Conservation (phyloP, 495 filamentous ascomycete species). For the Penicillium coprophilum region DNA sequence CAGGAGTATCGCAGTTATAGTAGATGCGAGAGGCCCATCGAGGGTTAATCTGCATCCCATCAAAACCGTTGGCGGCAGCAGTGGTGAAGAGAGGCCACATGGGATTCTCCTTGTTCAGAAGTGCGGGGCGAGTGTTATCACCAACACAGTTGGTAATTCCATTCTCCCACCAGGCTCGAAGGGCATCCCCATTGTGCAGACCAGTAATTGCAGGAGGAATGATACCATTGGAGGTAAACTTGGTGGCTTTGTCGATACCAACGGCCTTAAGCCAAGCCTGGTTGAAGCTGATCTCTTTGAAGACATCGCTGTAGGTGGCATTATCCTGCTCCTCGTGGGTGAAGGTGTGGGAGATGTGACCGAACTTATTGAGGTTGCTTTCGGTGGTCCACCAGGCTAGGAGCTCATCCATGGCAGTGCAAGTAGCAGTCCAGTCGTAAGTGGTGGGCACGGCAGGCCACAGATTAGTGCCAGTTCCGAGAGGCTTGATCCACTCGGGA, state of each 20-base stretch:
- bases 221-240: slow-evolving; percentile 53
- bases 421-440: slow-evolving; percentile 51
- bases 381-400: slow-evolving; percentile 49
- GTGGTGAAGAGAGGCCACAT: slow-evolving; percentile 59
- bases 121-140: slow-evolving; percentile 57
- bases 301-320: slow-evolving; percentile 57
- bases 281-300: slow-evolving; percentile 61
- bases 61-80: slow-evolving; percentile 51
- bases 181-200: slow-evolving; percentile 62
- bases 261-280: slow-evolving; percentile 55
- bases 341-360: slow-evolving; percentile 62
- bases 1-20: slow-evolving; percentile 60
- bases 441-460: slow-evolving; percentile 50
- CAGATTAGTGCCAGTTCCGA: slow-evolving; percentile 54
- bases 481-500: slow-evolving; percentile 56
- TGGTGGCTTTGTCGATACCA: slow-evolving; percentile 40
- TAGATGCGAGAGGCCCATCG: slow-evolving; percentile 65
- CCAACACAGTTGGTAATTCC: slow-evolving; percentile 61
- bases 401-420: slow-evolving; percentile 50
- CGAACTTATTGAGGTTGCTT: slow-evolving; percentile 52
- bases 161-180: slow-evolving; percentile 58
- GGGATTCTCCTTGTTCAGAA: slow-evolving; percentile 47
- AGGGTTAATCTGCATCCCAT: slow-evolving; percentile 57
- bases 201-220: slow-evolving; percentile 66
- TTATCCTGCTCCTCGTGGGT: slow-evolving; percentile 61